Evolutionary conservation across 345 rosid genomes (phyloP).

Genomic region (Aurinia saxatilis): DNA sequence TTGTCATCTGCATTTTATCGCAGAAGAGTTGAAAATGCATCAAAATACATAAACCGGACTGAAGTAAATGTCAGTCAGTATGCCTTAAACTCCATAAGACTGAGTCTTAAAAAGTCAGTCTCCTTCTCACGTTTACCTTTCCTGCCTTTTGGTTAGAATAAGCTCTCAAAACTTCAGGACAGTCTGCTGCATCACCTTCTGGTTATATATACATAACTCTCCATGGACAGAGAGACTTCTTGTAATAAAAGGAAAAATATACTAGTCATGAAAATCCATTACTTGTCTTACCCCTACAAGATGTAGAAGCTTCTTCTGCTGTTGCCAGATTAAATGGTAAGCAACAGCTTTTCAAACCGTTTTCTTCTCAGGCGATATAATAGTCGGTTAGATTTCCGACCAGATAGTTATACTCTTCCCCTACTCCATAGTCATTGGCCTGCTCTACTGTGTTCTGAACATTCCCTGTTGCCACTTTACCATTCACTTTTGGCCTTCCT

Average conservation of each 20-base stretch:
- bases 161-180: constrained; percentile 14
- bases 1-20: constrained; percentile 21
- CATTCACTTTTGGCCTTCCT: constrained; percentile 54
- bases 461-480: constrained; percentile 35
- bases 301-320: constrained; percentile 13
- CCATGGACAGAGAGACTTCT: constrained; percentile 10
- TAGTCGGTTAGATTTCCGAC: constrained; percentile 58
- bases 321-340: constrained; percentile 15
- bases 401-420: constrained; percentile 58
- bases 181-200: constrained; percentile 22
- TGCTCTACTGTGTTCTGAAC: constrained; percentile 38
- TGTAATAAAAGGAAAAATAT: not conserved
- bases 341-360: constrained; percentile 24
- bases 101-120: constrained; percentile 17
- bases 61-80: constrained; percentile 10
- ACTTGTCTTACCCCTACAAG: constrained; percentile 4
- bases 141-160: constrained; percentile 22
- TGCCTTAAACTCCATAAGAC: constrained; percentile 10
- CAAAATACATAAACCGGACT: constrained; percentile 23
- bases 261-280: constrained; percentile 11
- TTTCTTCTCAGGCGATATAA: constrained; percentile 32
- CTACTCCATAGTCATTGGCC: constrained; percentile 52
- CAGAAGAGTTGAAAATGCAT: constrained; percentile 24
- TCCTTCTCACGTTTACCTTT: constrained; percentile 7
- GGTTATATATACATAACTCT: constrained; percentile 24